Percentiles rank a stretch among this genome's conserved stretches.
Evolutionary conservation across 306 rosid species (phyloP).

Genomic region (Purshia tridentata): DNA sequence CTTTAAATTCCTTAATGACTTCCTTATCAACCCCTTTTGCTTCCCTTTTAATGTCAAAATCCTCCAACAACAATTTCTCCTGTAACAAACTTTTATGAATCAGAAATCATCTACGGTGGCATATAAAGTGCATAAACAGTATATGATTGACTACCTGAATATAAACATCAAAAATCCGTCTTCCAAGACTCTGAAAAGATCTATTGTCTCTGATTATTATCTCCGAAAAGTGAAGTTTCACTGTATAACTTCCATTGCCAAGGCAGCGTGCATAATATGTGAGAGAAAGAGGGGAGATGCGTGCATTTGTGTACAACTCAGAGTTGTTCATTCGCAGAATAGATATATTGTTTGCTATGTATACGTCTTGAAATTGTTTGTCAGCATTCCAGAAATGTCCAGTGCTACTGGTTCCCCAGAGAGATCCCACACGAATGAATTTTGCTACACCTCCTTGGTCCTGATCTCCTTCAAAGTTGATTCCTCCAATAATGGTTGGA

Average conservation of each 20-base stretch:
- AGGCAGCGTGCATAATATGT: slow-evolving; percentile 56
- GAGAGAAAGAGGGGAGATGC: slow-evolving; percentile 52
- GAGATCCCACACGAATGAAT: not conserved
- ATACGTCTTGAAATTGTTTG: slow-evolving; percentile 22
- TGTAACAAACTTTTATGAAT: slow-evolving; percentile 20
- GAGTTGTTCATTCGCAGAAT: slow-evolving; percentile 28
- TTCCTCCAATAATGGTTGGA: not conserved
- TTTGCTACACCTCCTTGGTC: not conserved
- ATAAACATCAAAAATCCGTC: slow-evolving; percentile 58
- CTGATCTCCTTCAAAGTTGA: not conserved
- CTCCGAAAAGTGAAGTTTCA: slow-evolving; percentile 59
- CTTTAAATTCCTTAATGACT: slow-evolving; percentile 25
- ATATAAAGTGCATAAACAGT: not conserved
- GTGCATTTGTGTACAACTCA: slow-evolving; percentile 46
- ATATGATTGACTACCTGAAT: slow-evolving; percentile 46
- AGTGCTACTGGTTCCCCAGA: slow-evolving; percentile 56
- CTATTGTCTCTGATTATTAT: slow-evolving; percentile 37
- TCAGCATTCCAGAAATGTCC: slow-evolving; percentile 40
- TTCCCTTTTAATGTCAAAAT: slow-evolving; percentile 44
- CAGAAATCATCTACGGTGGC: not conserved
- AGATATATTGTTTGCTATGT: slow-evolving; percentile 25
- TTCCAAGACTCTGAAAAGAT: slow-evolving; percentile 53
- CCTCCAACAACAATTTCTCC: slow-evolving; percentile 39
- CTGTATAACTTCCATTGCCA: slow-evolving; percentile 50
- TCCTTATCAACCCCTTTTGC: slow-evolving; percentile 36